Conservation (phyloP, 1,284 basidiomycete genomes). For the Melampsora americana region DNA sequence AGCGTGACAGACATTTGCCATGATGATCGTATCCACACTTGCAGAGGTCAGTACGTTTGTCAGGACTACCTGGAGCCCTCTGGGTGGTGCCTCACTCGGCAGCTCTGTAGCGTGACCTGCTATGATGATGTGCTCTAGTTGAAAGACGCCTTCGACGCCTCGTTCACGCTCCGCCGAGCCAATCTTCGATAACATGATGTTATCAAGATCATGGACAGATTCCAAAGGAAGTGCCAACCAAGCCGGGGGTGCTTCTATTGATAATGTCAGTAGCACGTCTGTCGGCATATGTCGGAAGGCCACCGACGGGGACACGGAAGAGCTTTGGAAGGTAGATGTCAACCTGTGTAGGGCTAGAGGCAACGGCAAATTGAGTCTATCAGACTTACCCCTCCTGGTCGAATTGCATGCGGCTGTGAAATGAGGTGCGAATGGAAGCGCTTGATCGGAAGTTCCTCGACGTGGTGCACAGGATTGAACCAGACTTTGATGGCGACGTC, state of each 20-base stretch:
- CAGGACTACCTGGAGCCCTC: constrained; percentile 80
- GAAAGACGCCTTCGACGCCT: constrained; percentile 75
- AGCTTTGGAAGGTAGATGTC: constrained; percentile 14
- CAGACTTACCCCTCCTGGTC: constrained; percentile 66
- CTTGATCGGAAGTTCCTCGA: constrained; percentile 76
- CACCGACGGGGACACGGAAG: constrained; percentile 50
- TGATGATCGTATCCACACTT: constrained; percentile 61
- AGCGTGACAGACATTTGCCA: constrained; percentile 65
- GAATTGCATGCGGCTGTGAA: constrained; percentile 65
- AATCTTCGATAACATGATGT: constrained; percentile 76
- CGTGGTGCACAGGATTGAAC: constrained; percentile 66
- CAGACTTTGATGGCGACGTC: constrained; percentile 68
- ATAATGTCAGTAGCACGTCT: constrained; percentile 79
- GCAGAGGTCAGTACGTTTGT: constrained; percentile 50
- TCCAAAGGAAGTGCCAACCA: constrained; percentile 89
- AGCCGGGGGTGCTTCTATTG: constrained; percentile 79
- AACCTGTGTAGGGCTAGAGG: constrained; percentile 47
- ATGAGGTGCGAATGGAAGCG: constrained; percentile 84
- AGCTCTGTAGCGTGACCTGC: constrained; percentile 87
- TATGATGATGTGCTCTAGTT: constrained; percentile 83
- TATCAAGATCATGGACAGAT: constrained; percentile 89
- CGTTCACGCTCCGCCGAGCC: constrained; percentile 60
- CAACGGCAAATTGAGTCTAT: not conserved
- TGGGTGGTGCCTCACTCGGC: constrained; percentile 64
- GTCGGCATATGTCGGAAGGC: constrained; percentile 63